Base-by-base conservation (phyloP, 495 filamentous ascomycete genomes). In the Aspergillus conjunctus region DNA sequence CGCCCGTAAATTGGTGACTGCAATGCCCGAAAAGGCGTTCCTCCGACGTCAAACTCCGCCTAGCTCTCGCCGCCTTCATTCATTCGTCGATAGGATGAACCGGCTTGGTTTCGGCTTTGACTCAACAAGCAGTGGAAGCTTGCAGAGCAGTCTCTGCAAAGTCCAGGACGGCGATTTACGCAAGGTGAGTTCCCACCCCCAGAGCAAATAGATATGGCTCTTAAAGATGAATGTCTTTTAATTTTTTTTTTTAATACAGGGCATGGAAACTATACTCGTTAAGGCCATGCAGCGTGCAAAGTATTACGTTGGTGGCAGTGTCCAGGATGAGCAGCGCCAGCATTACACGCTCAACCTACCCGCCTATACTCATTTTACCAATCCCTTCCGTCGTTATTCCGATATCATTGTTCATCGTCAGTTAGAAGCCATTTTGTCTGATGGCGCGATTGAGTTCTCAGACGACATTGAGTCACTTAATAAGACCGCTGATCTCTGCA, bases 281-380 rank as follows among this genome's bases (percentile, higher is more conserved):
- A 98, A 98, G 77, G 84, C 89, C 48, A 97, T 97, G 92, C 90
- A 90, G 65, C 89, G 92, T 34, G 94, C 95, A 63, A 97, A 97
- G 74, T 98, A 98, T 76, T 93, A 83, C 68, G 90, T 97, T 63
- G 82, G 89, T 21, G 83, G 87, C 66, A 93, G 88, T 75, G 80
- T 85, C 26, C 72, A 84, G 51, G 85, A 87, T 68, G 88, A 92
- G 34, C 81, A 89, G 58, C 86, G 88, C 71, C 83, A 88, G 54
- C 94, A 98, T 72, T 98, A 94, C 73, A 88, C 92, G 22, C 81
- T 97, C 50, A 98, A 98, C 71, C 77, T 96, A 49, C 93, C 95
- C 0, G 80, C 96, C 10, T 98, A 96, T 79, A 98, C 95, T 54
- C 94, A 98, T 71, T 98, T 98, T 77, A 98, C 94, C 3, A 93